phyloP scores from a whole-genome alignment of 2,329 filamentous ascomycete genomes.

The Exophiala sideris region DNA sequence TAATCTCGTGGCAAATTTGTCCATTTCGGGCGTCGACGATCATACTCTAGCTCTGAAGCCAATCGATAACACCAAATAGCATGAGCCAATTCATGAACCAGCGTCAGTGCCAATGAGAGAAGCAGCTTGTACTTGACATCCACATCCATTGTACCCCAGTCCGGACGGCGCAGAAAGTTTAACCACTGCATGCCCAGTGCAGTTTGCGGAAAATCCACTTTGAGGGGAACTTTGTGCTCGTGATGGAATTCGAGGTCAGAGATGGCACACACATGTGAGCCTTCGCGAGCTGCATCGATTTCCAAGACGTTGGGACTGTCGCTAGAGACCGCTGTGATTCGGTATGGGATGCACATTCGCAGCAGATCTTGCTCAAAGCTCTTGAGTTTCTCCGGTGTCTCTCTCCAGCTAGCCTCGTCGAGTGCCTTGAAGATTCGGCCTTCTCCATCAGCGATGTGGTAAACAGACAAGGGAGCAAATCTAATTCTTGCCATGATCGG shows the following conservation, averaged over 20 bases:
- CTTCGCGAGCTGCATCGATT: too few relatives aligned
- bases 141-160: slow-evolving; percentile 4
- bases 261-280: too few relatives aligned
- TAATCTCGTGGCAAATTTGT: too few relatives aligned
- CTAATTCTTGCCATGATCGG: slow-evolving; percentile 3
- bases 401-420: slow-evolving; percentile 2
- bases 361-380: background rate
- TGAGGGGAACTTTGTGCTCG: background rate
- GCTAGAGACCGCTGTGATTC: background rate
- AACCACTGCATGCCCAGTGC: slow-evolving; percentile 1
- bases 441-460: too few relatives aligned
- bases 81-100: slow-evolving; percentile 12
- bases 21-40: background rate
- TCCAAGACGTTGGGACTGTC: too few relatives aligned
- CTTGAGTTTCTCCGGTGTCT: background rate
- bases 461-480: background rate
- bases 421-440: background rate
- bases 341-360: slow-evolving; percentile 1
- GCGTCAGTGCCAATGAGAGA: slow-evolving; percentile 2
- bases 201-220: background rate
- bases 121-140: slow-evolving; percentile 3
- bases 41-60: background rate
- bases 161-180: background rate
- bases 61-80: slow-evolving; percentile 11
- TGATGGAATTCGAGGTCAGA: too few relatives aligned